Evolutionary conservation across 2,329 filamentous ascomycete genomes (phyloP), one percentile per base, ranked within the genome.

Genomic region (Ascochyta pisi): DNA sequence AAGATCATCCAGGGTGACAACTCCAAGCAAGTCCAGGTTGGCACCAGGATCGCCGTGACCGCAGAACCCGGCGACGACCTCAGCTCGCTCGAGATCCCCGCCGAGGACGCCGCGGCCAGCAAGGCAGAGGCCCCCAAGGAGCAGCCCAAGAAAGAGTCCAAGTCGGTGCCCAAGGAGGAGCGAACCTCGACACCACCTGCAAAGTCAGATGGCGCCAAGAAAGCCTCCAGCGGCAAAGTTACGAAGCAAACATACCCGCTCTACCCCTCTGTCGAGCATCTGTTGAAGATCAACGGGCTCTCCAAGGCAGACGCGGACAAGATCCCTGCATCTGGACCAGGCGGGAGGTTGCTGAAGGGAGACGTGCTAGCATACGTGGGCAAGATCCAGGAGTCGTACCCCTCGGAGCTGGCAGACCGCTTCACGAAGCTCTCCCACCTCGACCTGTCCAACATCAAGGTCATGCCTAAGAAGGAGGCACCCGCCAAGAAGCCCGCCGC

Each of bases 401-500:
- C 94, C 2, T 83, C 85, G 22, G 82, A 86, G 58, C 84, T 92
- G 65, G 89, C 90, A 51, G 81, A 84, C 54, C 87, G 86, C 48
- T 88, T 96, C 71, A 82, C 86, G 57, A 89, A 92, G 76, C 86
- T 95, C 44, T 81, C 85, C 38, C 92, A 96, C 76, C 86, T 99
- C 49, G 94, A 99, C 75, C 86, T 99, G 23, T 95, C 90, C 81
- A 96, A 98, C 81, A 94, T 98, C 81, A 96, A 96, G 81, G 79
- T 94, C 56, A 89, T 88, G 43, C 67, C 76, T 23, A 74, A 78
- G 49, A 77, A 77, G 64, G 75, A 77, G 56, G 66, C 74, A 10
- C 69, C 80, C 50, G 63, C 74, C 8, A 80, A 81, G 71, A 82
- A 83, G 73, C 68, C 78, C 48, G 73, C 78, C 49, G 73, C 75